Percentiles rank a stretch among this genome's conserved stretches.
Evolutionary conservation across 768 basidiomycete species (phyloP).

Genomic region (Tricholoma matsutake): DNA sequence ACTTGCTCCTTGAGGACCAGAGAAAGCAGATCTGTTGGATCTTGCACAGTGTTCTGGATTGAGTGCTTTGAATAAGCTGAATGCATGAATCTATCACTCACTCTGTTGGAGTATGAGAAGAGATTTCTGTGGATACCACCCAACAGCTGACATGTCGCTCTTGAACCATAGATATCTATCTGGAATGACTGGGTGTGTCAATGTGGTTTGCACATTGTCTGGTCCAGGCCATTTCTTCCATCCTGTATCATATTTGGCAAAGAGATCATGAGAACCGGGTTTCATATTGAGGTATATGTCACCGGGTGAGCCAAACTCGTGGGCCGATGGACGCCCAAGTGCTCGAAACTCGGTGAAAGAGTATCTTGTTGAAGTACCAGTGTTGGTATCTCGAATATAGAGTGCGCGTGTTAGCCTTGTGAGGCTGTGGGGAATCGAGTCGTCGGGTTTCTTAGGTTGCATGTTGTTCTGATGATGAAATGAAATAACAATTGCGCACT

Average conservation of each 20-base stretch:
- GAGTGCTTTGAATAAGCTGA: not conserved
- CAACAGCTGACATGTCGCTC: not conserved
- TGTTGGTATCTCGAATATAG: not conserved
- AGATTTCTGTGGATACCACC: not conserved
- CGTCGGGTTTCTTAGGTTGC: too few species aligned
- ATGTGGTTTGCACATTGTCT: not conserved
- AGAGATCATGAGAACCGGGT: not conserved
- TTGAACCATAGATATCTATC: not conserved
- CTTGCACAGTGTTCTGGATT: not conserved
- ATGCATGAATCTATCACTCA: not conserved
- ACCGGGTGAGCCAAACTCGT: not conserved
- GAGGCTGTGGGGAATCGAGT: not conserved
- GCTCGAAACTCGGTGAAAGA: not conserved
- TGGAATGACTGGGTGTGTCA: not conserved
- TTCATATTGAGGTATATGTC: not conserved
- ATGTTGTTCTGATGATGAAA: too few species aligned
- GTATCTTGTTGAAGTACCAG: not conserved
- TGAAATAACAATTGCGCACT: too few species aligned
- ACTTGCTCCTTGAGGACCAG: not conserved
- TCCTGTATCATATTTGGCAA: not conserved
- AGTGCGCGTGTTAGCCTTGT: not conserved
- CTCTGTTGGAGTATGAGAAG: not conserved
- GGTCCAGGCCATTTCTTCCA: slow-evolving; percentile 1
- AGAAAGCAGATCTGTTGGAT: not conserved
- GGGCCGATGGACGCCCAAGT: not conserved